These are phyloP conservation scores for Bjerkandera adusta DNA, from an alignment of 1,284 basidiomycete species.

Conservation along the genomic window DNA sequence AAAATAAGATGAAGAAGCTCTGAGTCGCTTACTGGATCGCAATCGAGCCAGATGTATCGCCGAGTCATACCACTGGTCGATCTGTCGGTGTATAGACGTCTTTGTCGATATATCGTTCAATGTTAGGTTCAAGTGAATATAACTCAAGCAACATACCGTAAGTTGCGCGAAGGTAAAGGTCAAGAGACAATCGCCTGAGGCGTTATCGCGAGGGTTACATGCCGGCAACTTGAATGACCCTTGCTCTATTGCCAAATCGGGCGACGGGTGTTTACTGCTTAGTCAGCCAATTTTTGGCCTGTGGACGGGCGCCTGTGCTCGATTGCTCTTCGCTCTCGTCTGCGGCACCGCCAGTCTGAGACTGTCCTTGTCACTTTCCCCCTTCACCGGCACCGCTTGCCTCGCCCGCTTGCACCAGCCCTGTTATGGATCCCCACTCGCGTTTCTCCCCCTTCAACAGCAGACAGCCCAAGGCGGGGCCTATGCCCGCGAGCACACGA, in stretches of 20 bases:
- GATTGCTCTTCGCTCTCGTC: background rate
- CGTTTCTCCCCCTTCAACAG: conserved; percentile 70
- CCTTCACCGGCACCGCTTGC: no score
- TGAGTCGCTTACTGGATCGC: conserved; percentile 46
- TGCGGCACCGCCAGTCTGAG: background rate
- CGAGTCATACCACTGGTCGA: conserved; percentile 9
- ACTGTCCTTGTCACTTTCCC: no score
- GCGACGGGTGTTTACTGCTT: no score
- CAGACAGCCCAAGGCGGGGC: conserved; percentile 63
- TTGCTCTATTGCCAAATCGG: no score
- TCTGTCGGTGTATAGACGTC: no score
- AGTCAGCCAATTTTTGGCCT: conserved; percentile 25
- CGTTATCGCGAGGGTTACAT: no score
- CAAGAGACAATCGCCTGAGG: no score
- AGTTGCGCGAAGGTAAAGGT: no score
- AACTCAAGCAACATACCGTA: no score
- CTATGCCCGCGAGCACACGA: conserved; percentile 40
- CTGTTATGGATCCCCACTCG: conserved; percentile 72
- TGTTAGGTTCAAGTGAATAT: no score
- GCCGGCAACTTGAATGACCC: no score
- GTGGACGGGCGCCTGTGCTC: conserved; percentile 1
- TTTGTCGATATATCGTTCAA: no score
- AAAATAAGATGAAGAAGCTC: background rate
- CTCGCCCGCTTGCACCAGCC: background rate
- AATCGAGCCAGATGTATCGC: conserved; percentile 50